Conservation (phyloP, 345 rosid genomes). For the Eucalyptus camaldulensis region DNA sequence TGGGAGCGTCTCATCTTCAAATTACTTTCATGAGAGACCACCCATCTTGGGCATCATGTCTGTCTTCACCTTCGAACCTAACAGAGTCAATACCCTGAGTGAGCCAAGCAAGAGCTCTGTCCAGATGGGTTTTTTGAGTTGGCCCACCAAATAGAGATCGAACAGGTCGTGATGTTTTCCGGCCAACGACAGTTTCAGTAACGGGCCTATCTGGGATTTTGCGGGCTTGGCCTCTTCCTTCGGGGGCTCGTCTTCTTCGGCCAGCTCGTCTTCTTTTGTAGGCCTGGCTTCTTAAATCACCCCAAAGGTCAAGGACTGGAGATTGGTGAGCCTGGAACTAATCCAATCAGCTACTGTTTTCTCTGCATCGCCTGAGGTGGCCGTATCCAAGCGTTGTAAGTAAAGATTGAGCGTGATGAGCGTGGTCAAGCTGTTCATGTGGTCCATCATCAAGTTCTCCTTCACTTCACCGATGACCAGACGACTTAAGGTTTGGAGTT, state of each 20-base stretch:
- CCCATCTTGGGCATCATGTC: not conserved
- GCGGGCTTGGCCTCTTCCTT: not conserved
- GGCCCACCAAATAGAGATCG: not conserved
- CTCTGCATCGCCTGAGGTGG: not conserved
- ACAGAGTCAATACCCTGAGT: not conserved
- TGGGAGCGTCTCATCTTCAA: too few species aligned
- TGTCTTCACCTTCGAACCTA: not conserved
- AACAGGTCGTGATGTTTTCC: not conserved
- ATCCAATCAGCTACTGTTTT: not conserved
- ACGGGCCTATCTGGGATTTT: not conserved
- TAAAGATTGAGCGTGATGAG: not conserved
- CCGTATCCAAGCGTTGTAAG: not conserved
- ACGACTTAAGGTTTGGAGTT: not conserved
- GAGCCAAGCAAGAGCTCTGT: not conserved
- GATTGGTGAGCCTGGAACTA: not conserved
- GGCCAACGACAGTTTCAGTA: not conserved
- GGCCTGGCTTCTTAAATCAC: not conserved
- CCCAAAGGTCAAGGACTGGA: not conserved
- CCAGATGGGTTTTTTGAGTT: not conserved
- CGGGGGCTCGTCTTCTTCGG: not conserved
- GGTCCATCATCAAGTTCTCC: not conserved
- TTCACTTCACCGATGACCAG: not conserved
- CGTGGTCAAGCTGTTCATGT: not conserved
- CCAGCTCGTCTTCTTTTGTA: rapidly evolving
- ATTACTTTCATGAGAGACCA: too few species aligned